Conservation (phyloP, 805 yeast genomes). For the Komagataella populi region DNA sequence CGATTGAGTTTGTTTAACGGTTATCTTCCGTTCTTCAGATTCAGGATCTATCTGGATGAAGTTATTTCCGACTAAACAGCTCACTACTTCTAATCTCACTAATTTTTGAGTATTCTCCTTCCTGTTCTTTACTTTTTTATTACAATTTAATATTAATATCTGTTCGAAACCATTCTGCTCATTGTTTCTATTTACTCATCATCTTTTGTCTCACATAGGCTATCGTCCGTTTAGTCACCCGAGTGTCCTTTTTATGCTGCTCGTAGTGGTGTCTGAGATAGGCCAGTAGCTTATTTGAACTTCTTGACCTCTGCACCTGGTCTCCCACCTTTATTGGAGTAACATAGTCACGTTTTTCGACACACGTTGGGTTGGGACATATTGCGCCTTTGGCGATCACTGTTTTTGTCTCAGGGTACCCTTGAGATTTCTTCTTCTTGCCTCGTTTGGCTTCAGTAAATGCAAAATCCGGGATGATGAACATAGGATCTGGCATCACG, state of each 20-base stretch:
- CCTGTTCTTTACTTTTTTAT: neutral
- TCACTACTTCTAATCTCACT: neutral
- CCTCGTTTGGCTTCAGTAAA: neutral
- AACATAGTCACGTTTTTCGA: neutral
- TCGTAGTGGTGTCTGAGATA: neutral
- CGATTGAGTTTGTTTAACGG: slow-evolving; percentile 1
- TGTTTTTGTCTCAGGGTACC: neutral
- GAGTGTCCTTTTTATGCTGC: neutral
- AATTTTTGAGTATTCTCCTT: neutral
- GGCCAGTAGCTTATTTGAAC: neutral
- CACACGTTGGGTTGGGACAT: neutral
- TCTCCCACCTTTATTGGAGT: neutral
- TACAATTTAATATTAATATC: too few relatives aligned
- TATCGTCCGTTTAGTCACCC: neutral
- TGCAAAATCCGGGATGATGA: neutral
- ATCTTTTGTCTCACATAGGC: neutral
- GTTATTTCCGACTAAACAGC: neutral
- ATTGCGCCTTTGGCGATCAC: neutral
- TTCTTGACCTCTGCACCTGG: neutral
- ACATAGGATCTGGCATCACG: neutral
- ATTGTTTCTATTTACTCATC: neutral
- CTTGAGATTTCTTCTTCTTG: neutral
- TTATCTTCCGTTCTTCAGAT: slow-evolving; percentile 1
- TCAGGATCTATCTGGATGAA: slow-evolving; percentile 1
- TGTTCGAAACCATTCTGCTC: neutral